Percentiles rank a stretch among this genome's conserved stretches.
phyloP scores from a whole-genome alignment of 768 basidiomycete genomes.

The Naganishia antarctica region DNA sequence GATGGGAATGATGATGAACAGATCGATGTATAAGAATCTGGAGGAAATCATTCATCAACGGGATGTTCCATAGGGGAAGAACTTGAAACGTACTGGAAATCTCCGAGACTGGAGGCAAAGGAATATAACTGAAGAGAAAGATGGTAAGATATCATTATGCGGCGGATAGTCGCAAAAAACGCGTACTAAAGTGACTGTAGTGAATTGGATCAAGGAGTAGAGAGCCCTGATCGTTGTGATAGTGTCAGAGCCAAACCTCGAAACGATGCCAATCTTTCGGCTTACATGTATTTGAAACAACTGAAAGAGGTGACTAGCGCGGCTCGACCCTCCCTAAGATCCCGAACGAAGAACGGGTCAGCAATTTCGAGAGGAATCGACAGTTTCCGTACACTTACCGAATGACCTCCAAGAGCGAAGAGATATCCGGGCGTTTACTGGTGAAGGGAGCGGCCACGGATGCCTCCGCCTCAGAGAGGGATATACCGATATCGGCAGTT shows the following conservation, averaged over 20 bases:
- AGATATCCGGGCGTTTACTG: slow-evolving; percentile 84
- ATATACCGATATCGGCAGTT: slow-evolving; percentile 95
- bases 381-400: slow-evolving; percentile 49
- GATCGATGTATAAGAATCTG: slow-evolving; percentile 87
- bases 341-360: neutral
- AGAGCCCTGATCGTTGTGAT: slow-evolving; percentile 64
- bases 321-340: slow-evolving; percentile 69
- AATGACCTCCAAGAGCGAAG: slow-evolving; percentile 93
- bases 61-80: neutral
- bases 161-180: neutral
- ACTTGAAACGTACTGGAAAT: slow-evolving; percentile 66
- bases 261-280: slow-evolving; percentile 26
- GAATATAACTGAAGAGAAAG: slow-evolving; percentile 61
- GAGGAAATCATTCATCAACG: slow-evolving; percentile 19
- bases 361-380: neutral
- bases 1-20: slow-evolving; percentile 95
- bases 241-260: slow-evolving; percentile 24
- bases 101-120: slow-evolving; percentile 90
- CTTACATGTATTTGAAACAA: slow-evolving; percentile 99
- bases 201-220: slow-evolving; percentile 98
- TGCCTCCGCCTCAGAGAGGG: slow-evolving; percentile 94
- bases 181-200: slow-evolving; percentile 73
- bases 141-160: neutral
- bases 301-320: slow-evolving; percentile 97
- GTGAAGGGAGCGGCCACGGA: slow-evolving; percentile 98